phyloP scores from a whole-genome alignment of 192 early-diverging fungal species.

The Podila epicladia region DNA sequence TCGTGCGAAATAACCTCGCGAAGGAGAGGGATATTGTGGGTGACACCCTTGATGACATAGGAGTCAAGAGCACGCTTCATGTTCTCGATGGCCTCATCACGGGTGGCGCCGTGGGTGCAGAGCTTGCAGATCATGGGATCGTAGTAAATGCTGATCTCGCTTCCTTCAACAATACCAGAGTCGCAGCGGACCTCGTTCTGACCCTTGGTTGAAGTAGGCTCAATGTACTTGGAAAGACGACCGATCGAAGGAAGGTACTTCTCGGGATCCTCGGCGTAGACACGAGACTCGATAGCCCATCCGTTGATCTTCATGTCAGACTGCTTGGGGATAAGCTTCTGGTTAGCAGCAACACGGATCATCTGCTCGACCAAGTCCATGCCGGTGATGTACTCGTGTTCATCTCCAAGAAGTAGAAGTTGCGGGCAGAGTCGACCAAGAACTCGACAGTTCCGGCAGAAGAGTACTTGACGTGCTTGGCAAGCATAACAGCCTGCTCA shows the following conservation, averaged over 20 bases:
- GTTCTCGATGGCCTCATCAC: slow-evolving; percentile 76
- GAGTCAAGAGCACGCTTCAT: slow-evolving; percentile 90
- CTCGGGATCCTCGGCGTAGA: slow-evolving; percentile 96
- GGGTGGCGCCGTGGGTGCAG: slow-evolving; percentile 81
- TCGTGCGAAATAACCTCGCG: slow-evolving; percentile 83
- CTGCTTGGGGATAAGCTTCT: slow-evolving; percentile 78
- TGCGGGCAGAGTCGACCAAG: slow-evolving; percentile 72
- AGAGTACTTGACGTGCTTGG: slow-evolving; percentile 77
- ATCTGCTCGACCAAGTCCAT: slow-evolving; percentile 95
- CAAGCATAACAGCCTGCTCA: slow-evolving; percentile 79
- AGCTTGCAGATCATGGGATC: slow-evolving; percentile 98
- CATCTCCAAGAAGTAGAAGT: slow-evolving; percentile 88
- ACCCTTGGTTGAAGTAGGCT: slow-evolving; percentile 65
- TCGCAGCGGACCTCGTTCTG: slow-evolving; percentile 85
- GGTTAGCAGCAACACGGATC: slow-evolving; percentile 90
- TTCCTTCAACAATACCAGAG: slow-evolving; percentile 90
- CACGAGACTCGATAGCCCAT: slow-evolving; percentile 95
- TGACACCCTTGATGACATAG: slow-evolving; percentile 95
- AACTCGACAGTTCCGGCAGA: slow-evolving; percentile 86
- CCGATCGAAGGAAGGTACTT: slow-evolving; percentile 95
- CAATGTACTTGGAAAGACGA: slow-evolving; percentile 84
- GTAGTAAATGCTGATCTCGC: slow-evolving; percentile 96
- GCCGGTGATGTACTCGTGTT: slow-evolving; percentile 84
- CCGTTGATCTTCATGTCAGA: slow-evolving; percentile 82
- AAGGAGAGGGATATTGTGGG: slow-evolving; percentile 94